Percentiles rank a stretch among this genome's conserved stretches.
phyloP scores from a whole-genome alignment of 169 alveolate species.

The Cryptosporidium viatorum region DNA sequence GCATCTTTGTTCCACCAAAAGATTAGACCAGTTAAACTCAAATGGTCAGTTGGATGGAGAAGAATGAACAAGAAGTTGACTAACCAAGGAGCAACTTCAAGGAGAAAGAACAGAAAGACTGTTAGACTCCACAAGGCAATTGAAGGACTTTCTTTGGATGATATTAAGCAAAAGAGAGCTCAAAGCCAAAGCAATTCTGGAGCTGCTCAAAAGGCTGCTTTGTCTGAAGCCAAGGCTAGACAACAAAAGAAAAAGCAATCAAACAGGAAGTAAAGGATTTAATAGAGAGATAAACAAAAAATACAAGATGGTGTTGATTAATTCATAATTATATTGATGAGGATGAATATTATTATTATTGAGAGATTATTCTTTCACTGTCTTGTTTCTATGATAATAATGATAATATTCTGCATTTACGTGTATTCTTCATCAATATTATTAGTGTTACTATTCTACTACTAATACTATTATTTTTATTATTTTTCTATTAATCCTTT shows the following conservation, averaged over 20 bases:
- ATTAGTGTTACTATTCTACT: neutral
- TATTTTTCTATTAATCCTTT: conserved; percentile 2
- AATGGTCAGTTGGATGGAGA: conserved; percentile 97
- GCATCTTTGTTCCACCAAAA: conserved; percentile 92
- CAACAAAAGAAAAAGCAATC: conserved; percentile 55
- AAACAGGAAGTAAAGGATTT: neutral
- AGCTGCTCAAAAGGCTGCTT: conserved; percentile 73
- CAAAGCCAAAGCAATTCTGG: conserved; percentile 81
- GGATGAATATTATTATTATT: neutral
- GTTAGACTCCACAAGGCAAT: conserved; percentile 95
- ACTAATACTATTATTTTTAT: neutral
- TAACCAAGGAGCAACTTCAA: conserved; percentile 56
- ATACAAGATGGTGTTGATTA: neutral
- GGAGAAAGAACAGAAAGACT: conserved; percentile 82
- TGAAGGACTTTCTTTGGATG: conserved; percentile 96
- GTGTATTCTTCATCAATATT: neutral
- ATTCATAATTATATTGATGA: neutral
- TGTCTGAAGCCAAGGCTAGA: conserved; percentile 74
- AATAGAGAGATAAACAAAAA: neutral
- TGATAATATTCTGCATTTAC: neutral
- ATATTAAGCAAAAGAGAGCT: conserved; percentile 88
- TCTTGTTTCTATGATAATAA: neutral
- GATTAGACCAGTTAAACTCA: conserved; percentile 95
- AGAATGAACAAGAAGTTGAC: conserved; percentile 94
- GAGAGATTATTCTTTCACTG: neutral